phyloP scores from a whole-genome alignment of 2,329 filamentous ascomycete genomes.

The Xylariaceae sp. region DNA sequence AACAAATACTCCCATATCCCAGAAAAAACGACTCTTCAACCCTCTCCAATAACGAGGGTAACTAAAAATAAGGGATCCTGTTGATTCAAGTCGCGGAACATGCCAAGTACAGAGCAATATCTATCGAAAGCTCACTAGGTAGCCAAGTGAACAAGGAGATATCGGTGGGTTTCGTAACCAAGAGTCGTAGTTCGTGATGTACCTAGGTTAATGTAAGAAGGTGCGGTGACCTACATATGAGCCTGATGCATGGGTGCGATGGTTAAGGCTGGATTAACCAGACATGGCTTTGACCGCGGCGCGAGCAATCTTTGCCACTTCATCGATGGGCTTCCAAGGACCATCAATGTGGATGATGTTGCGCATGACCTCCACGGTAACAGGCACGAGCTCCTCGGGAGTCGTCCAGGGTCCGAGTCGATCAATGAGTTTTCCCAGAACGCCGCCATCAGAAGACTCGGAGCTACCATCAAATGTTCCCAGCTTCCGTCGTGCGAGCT shows the following conservation, averaged over 20 bases:
- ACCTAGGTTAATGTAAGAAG: constrained; percentile 20
- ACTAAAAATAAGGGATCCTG: too few relatives aligned
- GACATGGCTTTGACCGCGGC: constrained; percentile 22
- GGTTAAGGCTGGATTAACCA: constrained; percentile 1
- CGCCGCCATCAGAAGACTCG: constrained; percentile 27
- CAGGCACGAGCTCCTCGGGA: constrained; percentile 28
- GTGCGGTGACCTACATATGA: background rate
- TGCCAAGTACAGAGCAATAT: background rate
- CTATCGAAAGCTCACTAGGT: background rate
- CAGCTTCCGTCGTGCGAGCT: constrained; percentile 24
- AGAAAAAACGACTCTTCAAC: too few relatives aligned
- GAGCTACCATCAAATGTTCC: constrained; percentile 24
- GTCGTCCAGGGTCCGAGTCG: constrained; percentile 32
- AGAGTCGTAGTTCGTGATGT: constrained; percentile 29
- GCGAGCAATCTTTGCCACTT: constrained; percentile 25
- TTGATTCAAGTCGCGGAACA: too few relatives aligned
- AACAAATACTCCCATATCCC: too few relatives aligned
- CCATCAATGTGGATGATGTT: constrained; percentile 25
- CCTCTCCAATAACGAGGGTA: too few relatives aligned
- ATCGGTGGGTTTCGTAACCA: constrained; percentile 22
- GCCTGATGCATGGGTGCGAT: background rate
- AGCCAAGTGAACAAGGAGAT: constrained; percentile 11
- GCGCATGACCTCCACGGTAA: constrained; percentile 29
- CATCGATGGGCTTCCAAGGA: constrained; percentile 28
- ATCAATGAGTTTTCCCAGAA: constrained; percentile 31